A percentile compares a stretch with the other conserved stretches of the same genome.
phyloP scores from a whole-genome alignment of 306 rosid species.

The Arachis hypogaea region DNA sequence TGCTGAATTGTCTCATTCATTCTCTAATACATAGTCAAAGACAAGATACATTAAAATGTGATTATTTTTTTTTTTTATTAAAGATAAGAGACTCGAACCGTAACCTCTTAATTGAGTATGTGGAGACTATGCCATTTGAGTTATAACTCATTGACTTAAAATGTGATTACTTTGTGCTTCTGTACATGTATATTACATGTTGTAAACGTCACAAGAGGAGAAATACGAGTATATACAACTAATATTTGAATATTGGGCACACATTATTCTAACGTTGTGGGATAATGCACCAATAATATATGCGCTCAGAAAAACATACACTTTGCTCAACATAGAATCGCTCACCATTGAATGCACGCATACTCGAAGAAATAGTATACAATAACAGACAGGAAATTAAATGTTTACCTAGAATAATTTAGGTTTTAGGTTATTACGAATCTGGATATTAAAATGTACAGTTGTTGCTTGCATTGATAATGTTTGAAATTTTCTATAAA shows the following conservation, averaged over 20 bases:
- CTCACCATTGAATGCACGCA: slow-evolving; percentile 17
- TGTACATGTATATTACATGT: background rate
- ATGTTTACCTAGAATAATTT: background rate
- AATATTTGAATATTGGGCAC: slow-evolving; percentile 11
- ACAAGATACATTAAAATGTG: background rate
- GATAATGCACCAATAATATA: slow-evolving; percentile 15
- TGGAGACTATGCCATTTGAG: too few species aligned
- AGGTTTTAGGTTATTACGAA: background rate
- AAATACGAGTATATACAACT: background rate
- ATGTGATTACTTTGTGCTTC: slow-evolving; percentile 20
- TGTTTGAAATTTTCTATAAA: background rate
- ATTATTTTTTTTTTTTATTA: background rate
- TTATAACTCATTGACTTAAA: background rate
- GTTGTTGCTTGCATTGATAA: slow-evolving; percentile 7
- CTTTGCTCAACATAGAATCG: background rate
- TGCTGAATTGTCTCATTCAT: slow-evolving; percentile 6
- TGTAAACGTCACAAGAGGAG: too few species aligned
- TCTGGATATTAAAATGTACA: background rate
- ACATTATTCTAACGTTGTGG: slow-evolving; percentile 5
- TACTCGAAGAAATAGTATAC: slow-evolving; percentile 1
- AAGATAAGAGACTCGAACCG: too few species aligned
- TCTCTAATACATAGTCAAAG: slow-evolving; percentile 27
- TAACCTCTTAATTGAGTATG: too few species aligned
- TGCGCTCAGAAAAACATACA: slow-evolving; percentile 2
- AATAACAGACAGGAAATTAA: background rate